Conservation (phyloP, 306 rosid genomes). For the Luffa aegyptiaca region DNA sequence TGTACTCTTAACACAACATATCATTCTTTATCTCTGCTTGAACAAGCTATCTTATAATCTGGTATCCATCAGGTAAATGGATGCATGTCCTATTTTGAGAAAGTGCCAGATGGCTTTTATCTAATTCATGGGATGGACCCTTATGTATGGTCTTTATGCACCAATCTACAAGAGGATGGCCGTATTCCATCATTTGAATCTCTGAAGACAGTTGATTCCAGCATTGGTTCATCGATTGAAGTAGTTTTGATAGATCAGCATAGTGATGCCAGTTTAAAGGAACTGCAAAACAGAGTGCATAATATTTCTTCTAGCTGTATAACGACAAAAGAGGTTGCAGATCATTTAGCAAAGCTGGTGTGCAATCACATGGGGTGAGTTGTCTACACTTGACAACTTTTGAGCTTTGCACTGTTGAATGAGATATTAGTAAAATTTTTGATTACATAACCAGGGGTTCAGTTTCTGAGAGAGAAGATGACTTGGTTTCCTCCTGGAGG, state of each 20-base stretch:
- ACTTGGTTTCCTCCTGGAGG: constrained; percentile 57
- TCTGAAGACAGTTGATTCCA: constrained; percentile 56
- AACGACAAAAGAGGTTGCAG: constrained; percentile 72
- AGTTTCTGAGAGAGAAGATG: constrained; percentile 65
- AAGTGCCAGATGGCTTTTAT: constrained; percentile 90
- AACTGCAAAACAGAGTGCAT: constrained; percentile 55
- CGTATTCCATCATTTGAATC: constrained; percentile 81
- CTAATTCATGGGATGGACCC: constrained; percentile 85
- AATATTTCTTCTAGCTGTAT: constrained; percentile 53
- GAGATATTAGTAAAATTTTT: constrained; percentile 29
- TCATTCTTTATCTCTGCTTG: not conserved
- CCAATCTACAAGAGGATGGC: constrained; percentile 76
- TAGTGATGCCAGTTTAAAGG: constrained; percentile 73
- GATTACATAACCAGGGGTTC: constrained; percentile 71
- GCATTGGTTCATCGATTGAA: constrained; percentile 54
- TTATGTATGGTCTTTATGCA: constrained; percentile 84
- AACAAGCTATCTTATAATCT: not conserved
- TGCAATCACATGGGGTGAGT: constrained; percentile 92
- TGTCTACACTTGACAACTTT: not conserved
- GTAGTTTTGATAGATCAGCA: constrained; percentile 66
- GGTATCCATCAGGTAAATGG: constrained; percentile 65
- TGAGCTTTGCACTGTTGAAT: not conserved
- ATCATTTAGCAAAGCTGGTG: constrained; percentile 87
- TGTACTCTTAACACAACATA: not conserved
- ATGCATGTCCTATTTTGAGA: constrained; percentile 79